These are phyloP conservation scores for Achaetomium macrosporum DNA, from an alignment of 2,329 filamentous ascomycete species.

Conservation along the genomic window DNA sequence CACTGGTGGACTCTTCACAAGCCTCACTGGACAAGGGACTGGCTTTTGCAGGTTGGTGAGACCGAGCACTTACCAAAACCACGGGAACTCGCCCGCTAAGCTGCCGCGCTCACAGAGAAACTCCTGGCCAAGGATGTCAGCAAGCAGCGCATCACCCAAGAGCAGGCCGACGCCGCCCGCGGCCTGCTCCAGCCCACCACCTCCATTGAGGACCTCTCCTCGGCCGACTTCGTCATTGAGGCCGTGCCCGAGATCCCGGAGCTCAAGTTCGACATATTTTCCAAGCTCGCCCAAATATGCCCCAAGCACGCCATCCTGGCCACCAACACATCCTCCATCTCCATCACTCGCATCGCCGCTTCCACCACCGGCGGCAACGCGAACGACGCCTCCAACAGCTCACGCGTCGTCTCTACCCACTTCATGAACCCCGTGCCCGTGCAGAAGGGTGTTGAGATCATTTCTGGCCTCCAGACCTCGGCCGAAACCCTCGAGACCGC, in stretches of 20 bases:
- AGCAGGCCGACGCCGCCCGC: conserved; percentile 68
- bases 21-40: conserved; percentile 82
- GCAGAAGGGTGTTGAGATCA: conserved; percentile 97
- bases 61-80: not conserved
- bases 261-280: conserved; percentile 85
- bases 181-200: conserved; percentile 65
- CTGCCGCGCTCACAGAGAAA: conserved; percentile 56
- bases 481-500: conserved; percentile 74
- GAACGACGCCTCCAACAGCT: conserved; percentile 72
- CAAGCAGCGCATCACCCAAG: conserved; percentile 78
- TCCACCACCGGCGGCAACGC: conserved; percentile 67
- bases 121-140: conserved; percentile 87
- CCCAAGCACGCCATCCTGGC: conserved; percentile 83
- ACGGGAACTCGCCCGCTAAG: not conserved
- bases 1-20: conserved; percentile 77
- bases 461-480: conserved; percentile 87
- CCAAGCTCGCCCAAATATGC: conserved; percentile 72
- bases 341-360: conserved; percentile 91
- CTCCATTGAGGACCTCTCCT: conserved; percentile 67
- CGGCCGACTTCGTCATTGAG: conserved; percentile 96
- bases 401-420: conserved; percentile 88
- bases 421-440: conserved; percentile 99
- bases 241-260: conserved; percentile 88
- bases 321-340: conserved; percentile 98
- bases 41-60: conserved; percentile 69